Evolutionary conservation across 202 grass and related monocot genomes (phyloP).

Genomic region (Setaria viridis): DNA sequence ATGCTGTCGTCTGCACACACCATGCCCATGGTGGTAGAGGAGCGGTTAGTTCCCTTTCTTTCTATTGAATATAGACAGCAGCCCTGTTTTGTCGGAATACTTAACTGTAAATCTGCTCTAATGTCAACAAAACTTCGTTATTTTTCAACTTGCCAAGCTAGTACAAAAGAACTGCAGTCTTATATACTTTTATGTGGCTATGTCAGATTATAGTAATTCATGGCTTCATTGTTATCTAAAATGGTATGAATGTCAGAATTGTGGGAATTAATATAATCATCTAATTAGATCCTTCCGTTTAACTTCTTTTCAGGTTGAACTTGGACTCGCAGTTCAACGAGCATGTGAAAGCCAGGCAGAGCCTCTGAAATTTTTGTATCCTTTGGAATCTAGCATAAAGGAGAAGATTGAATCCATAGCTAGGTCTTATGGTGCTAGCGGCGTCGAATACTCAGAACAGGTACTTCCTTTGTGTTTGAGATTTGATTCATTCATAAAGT

Average conservation of each 20-base stretch:
- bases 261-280: neutral
- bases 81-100: neutral
- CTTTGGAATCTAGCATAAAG: conserved; percentile 84
- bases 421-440: conserved; percentile 85
- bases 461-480: conserved; percentile 39
- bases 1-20: conserved; percentile 86
- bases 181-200: neutral
- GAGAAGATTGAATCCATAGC: conserved; percentile 96
- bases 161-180: neutral
- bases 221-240: conserved; percentile 14
- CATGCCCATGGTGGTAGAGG: conserved; percentile 99
- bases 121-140: neutral
- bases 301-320: conserved; percentile 69
- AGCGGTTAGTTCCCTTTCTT: conserved; percentile 68
- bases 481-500: neutral
- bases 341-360: conserved; percentile 87
- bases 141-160: neutral
- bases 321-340: conserved; percentile 88
- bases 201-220: neutral
- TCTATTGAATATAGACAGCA: neutral
- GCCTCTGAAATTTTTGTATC: conserved; percentile 83
- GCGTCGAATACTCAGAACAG: conserved; percentile 94
- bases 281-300: conserved; percentile 27
- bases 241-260: neutral
- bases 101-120: neutral